Evolutionary conservation across 108 stramenopile genomes (phyloP).

Genomic region (Hondaea fermentalgiana): DNA sequence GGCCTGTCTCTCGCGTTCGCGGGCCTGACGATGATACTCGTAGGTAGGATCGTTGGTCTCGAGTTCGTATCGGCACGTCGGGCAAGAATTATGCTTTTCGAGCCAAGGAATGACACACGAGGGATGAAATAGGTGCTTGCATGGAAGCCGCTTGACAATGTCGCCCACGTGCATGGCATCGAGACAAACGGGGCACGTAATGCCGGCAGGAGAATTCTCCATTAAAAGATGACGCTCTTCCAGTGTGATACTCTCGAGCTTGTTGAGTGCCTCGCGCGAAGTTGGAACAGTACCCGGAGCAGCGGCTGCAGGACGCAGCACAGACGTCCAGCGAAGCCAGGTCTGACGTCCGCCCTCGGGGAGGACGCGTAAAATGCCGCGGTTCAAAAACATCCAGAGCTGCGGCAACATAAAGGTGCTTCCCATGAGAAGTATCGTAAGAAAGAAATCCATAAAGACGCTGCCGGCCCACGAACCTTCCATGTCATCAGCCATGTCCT

Average conservation of each 20-base stretch:
- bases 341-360: neutral
- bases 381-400: neutral
- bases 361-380: neutral
- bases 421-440: neutral
- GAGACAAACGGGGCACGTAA: conserved; percentile 32
- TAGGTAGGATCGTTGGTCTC: conserved; percentile 37
- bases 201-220: neutral
- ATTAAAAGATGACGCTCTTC: neutral
- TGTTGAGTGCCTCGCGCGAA: neutral
- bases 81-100: conserved; percentile 43
- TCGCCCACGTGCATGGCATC: conserved; percentile 31
- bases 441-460: neutral
- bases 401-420: neutral
- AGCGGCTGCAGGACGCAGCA: neutral
- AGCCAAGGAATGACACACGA: conserved; percentile 40
- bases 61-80: conserved; percentile 46
- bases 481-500: neutral
- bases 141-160: conserved; percentile 31
- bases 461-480: neutral
- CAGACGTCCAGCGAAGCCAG: neutral
- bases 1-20: conserved; percentile 18
- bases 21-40: conserved; percentile 18
- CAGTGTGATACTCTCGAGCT: neutral
- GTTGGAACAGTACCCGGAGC: neutral
- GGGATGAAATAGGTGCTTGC: conserved; percentile 36